phyloP scores from a whole-genome alignment of 805 yeast species.

The Candida golubevii region DNA sequence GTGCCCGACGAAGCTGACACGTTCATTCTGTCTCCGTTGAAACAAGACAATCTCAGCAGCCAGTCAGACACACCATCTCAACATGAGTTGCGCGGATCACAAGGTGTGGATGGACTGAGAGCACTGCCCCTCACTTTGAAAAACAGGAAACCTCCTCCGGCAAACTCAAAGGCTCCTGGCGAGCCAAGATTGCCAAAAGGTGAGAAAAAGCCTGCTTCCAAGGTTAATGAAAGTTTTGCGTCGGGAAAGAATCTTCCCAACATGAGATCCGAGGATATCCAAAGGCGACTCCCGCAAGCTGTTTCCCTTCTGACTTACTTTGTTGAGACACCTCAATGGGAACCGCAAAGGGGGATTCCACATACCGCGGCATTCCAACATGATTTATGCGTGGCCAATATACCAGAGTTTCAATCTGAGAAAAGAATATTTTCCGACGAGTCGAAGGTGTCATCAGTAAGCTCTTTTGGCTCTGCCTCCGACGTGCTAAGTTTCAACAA shows the following conservation, averaged over 20 bases:
- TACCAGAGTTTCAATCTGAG: conserved; percentile 9
- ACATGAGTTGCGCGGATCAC: no score
- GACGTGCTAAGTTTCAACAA: conserved; percentile 19
- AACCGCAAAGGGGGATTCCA: background rate
- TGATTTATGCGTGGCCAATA: conserved; percentile 13
- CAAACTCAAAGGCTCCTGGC: background rate
- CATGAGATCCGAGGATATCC: background rate
- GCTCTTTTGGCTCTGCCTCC: conserved; percentile 34
- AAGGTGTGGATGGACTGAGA: no score
- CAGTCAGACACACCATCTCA: background rate
- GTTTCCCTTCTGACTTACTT: background rate
- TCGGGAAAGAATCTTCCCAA: background rate
- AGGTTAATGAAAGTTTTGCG: background rate
- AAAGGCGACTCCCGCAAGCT: background rate
- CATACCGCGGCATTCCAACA: conserved; percentile 11
- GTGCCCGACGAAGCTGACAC: background rate
- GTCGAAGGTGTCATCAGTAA: conserved; percentile 35
- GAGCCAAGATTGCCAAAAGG: background rate
- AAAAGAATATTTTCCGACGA: conserved; percentile 34
- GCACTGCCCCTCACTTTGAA: background rate
- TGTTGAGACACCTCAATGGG: no score
- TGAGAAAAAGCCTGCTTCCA: background rate
- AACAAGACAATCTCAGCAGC: background rate
- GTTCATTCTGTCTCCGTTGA: background rate
- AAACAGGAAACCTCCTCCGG: background rate